Percentiles rank a stretch among this genome's conserved stretches.
These are phyloP conservation scores for Cunninghamia lanceolata DNA, from an alignment of 75 land plant species.

Conservation along the genomic window DNA sequence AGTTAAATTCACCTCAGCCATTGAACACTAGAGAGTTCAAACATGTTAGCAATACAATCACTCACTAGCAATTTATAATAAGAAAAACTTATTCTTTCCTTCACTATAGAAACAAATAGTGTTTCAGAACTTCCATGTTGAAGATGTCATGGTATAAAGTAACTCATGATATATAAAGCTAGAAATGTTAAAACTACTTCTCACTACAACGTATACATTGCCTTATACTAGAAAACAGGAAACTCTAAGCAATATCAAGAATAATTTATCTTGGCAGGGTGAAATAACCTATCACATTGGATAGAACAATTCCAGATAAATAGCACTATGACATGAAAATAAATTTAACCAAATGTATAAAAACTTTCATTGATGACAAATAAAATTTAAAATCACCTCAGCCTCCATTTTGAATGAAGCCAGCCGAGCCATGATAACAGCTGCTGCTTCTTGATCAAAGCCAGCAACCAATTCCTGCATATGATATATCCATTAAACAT, in stretches of 20 bases:
- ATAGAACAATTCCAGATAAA: background rate
- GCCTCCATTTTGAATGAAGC: slow-evolving; percentile 91
- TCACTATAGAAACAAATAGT: background rate
- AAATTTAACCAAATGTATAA: background rate
- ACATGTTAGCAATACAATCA: background rate
- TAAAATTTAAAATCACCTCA: slow-evolving; percentile 52
- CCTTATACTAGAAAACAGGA: background rate
- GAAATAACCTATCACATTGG: background rate
- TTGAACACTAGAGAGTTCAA: background rate
- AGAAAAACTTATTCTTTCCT: background rate
- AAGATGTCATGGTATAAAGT: background rate
- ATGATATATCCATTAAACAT: background rate
- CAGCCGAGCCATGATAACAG: slow-evolving; percentile 86
- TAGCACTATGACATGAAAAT: background rate
- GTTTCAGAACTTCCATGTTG: background rate
- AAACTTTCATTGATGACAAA: background rate
- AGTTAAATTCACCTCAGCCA: background rate
- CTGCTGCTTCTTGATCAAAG: slow-evolving; percentile 99
- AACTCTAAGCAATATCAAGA: background rate
- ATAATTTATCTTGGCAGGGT: background rate
- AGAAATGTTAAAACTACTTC: background rate
- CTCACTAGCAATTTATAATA: background rate
- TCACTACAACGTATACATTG: background rate
- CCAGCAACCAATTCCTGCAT: slow-evolving; percentile 77
- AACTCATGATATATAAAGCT: background rate